Conservation (phyloP, 306 rosid genomes). For the Canavalia ensiformis region DNA sequence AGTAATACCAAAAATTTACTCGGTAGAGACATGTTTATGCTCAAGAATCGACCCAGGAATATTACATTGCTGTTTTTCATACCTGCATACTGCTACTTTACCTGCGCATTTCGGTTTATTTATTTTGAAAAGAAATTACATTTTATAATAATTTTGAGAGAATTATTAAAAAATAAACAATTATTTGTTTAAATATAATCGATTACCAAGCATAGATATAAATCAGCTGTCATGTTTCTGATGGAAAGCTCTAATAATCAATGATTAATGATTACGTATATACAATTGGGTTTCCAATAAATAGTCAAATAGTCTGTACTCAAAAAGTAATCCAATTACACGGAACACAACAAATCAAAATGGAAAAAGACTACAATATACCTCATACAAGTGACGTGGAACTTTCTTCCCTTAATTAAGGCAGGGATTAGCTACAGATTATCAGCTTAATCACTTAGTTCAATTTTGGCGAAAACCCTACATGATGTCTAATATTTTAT, state of each 20-base stretch:
- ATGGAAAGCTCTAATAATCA: neutral
- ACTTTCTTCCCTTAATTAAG: constrained; percentile 12
- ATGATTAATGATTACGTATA: neutral
- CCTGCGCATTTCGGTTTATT: too few species aligned
- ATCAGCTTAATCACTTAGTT: constrained; percentile 4
- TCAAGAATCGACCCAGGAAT: neutral
- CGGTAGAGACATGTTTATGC: too few species aligned
- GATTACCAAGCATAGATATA: neutral
- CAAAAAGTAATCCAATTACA: constrained; percentile 2
- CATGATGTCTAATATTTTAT: neutral
- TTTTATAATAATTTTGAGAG: too few species aligned
- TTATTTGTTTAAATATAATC: too few species aligned
- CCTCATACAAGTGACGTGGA: neutral
- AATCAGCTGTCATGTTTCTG: neutral
- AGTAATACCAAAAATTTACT: too few species aligned
- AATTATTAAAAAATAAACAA: too few species aligned
- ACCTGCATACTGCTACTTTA: neutral
- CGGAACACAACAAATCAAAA: neutral
- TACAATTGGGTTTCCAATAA: neutral
- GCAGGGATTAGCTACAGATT: constrained; percentile 2
- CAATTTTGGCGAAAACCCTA: constrained; percentile 27
- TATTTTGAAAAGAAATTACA: too few species aligned
- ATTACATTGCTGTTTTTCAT: neutral
- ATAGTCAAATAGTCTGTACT: constrained; percentile 13
- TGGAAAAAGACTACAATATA: neutral